Conservation (phyloP, 1,139 yeast genomes). For the Saccharomyces pastorianus region DNA sequence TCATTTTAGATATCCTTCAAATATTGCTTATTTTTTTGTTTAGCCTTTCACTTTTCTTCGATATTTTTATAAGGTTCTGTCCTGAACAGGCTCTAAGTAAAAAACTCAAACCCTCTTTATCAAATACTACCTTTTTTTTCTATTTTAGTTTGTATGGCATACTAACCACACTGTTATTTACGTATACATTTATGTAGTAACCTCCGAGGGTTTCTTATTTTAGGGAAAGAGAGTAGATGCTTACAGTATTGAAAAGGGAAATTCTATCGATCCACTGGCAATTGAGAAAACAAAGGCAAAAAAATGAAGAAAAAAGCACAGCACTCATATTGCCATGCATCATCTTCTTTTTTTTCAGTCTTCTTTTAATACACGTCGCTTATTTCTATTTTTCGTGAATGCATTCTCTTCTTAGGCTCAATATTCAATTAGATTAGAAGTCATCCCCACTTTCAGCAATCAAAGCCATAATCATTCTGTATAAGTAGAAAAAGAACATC, state of each 20-base stretch:
- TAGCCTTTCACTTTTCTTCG: too few relatives aligned
- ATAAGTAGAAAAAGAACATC: slow-evolving; percentile 90
- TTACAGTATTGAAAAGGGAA: background rate
- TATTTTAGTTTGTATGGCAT: background rate
- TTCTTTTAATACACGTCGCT: background rate
- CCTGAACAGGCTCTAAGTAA: too few relatives aligned
- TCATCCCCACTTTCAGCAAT: slow-evolving; percentile 46
- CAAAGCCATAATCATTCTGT: slow-evolving; percentile 93
- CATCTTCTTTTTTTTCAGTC: background rate
- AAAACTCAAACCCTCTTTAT: too few relatives aligned
- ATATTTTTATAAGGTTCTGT: background rate
- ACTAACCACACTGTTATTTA: background rate
- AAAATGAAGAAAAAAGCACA: background rate
- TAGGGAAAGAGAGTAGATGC: background rate
- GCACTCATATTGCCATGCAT: background rate
- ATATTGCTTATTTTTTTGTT: background rate
- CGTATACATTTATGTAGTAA: background rate
- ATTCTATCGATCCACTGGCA: background rate
- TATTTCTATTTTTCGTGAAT: background rate
- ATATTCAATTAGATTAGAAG: slow-evolving; percentile 1
- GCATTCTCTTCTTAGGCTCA: background rate
- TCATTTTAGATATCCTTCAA: too few relatives aligned
- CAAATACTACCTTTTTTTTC: background rate
- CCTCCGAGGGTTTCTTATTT: background rate
- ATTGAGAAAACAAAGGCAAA: background rate